Percentiles rank a stretch among this genome's conserved stretches.
Conservation (phyloP, 2,329 filamentous ascomycete species). For the Pseudogymnoascus sp. region DNA sequence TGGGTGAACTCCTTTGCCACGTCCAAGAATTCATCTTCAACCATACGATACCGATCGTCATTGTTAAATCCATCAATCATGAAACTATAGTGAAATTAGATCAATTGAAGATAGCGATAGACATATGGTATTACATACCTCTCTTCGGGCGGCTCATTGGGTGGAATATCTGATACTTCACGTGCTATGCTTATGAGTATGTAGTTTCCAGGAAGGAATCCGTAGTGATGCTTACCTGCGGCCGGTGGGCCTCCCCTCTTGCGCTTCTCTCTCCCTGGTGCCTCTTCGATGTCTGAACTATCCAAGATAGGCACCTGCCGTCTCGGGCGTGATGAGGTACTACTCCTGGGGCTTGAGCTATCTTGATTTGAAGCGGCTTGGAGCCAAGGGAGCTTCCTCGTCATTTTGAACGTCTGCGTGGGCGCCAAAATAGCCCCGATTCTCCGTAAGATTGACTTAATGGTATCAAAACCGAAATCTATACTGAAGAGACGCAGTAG, state of each 20-base stretch:
- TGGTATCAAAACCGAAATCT: background rate
- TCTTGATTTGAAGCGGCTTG: background rate
- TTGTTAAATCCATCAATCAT: conserved; percentile 57
- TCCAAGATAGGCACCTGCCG: background rate
- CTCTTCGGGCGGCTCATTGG: background rate
- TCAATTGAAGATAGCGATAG: background rate
- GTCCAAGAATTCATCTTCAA: conserved; percentile 69
- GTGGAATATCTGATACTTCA: background rate
- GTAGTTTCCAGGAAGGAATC: background rate
- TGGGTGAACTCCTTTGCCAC: conserved; percentile 63
- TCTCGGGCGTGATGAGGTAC: background rate
- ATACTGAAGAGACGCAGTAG: background rate
- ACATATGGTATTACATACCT: background rate
- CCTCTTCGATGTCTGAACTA: background rate
- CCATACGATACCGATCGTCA: conserved; percentile 75
- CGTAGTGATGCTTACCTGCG: background rate
- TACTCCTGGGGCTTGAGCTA: background rate
- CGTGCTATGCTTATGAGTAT: background rate
- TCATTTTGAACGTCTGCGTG: background rate
- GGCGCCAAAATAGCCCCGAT: background rate
- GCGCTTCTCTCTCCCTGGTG: background rate
- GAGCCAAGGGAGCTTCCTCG: conserved; percentile 3
- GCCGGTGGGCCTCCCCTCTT: background rate
- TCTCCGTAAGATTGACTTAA: background rate
- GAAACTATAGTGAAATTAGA: background rate